Base-by-base conservation (phyloP, 352 stramenopile genomes). In the Phytophthora hybrid region DNA sequence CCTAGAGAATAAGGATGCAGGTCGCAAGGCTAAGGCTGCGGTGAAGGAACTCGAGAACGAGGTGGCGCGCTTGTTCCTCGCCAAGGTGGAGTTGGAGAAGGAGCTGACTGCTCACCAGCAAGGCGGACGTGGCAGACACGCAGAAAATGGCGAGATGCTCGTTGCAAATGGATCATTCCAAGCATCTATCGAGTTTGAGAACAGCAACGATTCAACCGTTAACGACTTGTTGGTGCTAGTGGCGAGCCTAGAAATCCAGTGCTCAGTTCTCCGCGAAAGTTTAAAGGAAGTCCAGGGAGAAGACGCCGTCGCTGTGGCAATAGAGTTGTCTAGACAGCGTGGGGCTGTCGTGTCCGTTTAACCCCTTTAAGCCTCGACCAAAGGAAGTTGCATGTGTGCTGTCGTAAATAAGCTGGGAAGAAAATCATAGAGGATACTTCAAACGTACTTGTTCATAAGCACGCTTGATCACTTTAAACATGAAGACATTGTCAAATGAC, bases 201-300 rank as follows among this genome's bases (percentile, higher is more conserved):
- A 44, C 41, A 69, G 66, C 58, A 71, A 69, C 39, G 56, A 74
- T 32, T 79, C 73, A 31, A 80, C 60, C 21, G 1, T 91, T 13
- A 77, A 91, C 14, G 86, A 93, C 31, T 57, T 91, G 52, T 71
- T 89, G 29, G 80, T 93, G 8, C 69, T 93, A 19, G 71, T 91
- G 10, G 84, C 87, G 56, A 92, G 87, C 66, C 76, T 93, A 49
- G 82, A 91, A 63, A 93, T 93, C 52, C 83, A 92, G 56, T 93
- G 87, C 62, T 77, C 75, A 9, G 74, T 83, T 14, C 77, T 93
- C 54, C 77, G 82, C 16, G 87, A 92, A 31, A 80, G 51, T 16
- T 69, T 93, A 26, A 76, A 82, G 44, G 69, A 73, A 44, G 41
- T 69, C 9, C 69, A 77, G 18, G 84, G 84, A 21, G 66, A 78